Evolutionary conservation across 345 rosid species (phyloP).

Genomic region (Sonneratia caseolaris): DNA sequence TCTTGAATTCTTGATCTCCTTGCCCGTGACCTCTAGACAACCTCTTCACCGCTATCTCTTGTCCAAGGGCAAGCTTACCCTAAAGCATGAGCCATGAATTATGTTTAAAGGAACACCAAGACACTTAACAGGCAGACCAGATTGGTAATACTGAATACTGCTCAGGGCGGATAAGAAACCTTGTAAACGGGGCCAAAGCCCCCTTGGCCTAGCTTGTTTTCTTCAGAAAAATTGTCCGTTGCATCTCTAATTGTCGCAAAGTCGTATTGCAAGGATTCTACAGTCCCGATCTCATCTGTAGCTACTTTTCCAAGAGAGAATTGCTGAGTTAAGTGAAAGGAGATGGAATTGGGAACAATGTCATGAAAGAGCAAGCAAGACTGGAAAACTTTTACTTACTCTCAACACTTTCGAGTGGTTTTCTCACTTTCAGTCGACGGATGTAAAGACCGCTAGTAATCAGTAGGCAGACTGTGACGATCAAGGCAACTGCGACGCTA

Average conservation of each 20-base stretch:
- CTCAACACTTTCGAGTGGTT: background rate
- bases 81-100: constrained; percentile 4
- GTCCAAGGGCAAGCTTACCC: constrained; percentile 59
- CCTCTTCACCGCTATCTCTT: constrained; percentile 60
- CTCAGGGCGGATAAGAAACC: constrained; percentile 22
- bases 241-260: constrained; percentile 37
- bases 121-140: background rate
- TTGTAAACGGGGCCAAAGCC: constrained; percentile 85
- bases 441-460: background rate
- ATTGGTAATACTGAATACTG: background rate
- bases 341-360: background rate
- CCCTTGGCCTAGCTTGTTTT: constrained; percentile 70
- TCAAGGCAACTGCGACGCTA: background rate
- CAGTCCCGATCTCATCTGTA: background rate
- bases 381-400: background rate
- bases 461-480: background rate
- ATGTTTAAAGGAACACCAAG: background rate
- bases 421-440: background rate
- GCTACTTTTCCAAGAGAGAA: background rate
- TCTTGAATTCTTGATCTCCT: constrained; percentile 54
- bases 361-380: background rate
- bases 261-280: constrained; percentile 12
- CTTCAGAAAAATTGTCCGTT: constrained; percentile 22
- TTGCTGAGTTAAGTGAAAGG: background rate
- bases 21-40: constrained; percentile 40